phyloP scores from a whole-genome alignment of 148 eudicot genomes.

The Simmondsia chinensis region DNA sequence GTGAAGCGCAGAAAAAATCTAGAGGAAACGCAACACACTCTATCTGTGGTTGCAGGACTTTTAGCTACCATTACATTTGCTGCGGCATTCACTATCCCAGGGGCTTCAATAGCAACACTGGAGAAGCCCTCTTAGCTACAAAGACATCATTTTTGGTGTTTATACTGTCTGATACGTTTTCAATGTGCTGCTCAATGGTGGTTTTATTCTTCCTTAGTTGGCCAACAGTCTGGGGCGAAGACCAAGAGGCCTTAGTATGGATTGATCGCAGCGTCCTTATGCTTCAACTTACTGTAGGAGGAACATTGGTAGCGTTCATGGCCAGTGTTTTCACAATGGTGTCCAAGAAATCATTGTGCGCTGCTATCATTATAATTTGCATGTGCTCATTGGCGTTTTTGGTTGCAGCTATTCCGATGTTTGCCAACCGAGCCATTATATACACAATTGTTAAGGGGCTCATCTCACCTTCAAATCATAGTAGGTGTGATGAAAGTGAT shows the following conservation, averaged over 20 bases:
- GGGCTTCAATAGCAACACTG: background rate
- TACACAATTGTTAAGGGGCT: too few relatives aligned
- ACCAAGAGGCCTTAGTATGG: background rate
- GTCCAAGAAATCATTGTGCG: background rate
- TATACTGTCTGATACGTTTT: background rate
- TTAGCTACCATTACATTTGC: conserved; percentile 8
- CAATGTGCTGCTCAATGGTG: conserved; percentile 1
- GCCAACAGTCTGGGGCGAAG: background rate
- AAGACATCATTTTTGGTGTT: background rate
- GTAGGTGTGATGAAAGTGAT: too few relatives aligned
- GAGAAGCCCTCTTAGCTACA: background rate
- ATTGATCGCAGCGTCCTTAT: background rate
- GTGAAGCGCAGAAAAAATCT: background rate
- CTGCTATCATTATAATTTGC: background rate
- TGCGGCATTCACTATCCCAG: conserved; percentile 13
- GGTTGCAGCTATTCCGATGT: too few relatives aligned
- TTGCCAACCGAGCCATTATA: too few relatives aligned
- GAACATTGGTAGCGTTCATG: background rate
- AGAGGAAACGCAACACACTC: conserved; percentile 4
- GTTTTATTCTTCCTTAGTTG: background rate
- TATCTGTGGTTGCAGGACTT: conserved; percentile 2
- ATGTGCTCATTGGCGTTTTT: too few relatives aligned
- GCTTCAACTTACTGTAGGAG: background rate
- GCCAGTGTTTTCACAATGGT: background rate
- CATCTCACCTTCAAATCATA: too few relatives aligned